Evolutionary conservation across 1,284 basidiomycete genomes (phyloP).

Genomic region (Cryptococcus floricola): DNA sequence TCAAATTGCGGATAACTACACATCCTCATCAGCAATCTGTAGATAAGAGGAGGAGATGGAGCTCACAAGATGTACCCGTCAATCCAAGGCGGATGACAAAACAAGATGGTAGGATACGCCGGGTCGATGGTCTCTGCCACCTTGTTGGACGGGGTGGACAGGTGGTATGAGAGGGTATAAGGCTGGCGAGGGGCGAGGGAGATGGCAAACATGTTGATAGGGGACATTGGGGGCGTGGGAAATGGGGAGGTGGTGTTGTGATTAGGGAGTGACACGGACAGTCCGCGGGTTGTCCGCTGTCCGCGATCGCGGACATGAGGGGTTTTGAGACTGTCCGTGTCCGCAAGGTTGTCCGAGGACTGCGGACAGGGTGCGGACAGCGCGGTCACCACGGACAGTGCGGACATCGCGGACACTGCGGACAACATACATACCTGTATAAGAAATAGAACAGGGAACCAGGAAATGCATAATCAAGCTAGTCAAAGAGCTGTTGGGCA

Average conservation of each 20-base stretch:
- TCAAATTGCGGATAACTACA: conserved; percentile 33
- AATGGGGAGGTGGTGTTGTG: not conserved
- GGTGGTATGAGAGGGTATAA: conserved; percentile 7
- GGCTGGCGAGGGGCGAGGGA: not conserved
- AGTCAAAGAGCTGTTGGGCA: no score
- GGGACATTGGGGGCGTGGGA: not conserved
- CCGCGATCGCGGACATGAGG: no score
- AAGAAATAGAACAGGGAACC: no score
- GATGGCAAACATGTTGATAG: not conserved
- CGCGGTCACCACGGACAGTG: no score
- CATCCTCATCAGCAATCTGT: not conserved
- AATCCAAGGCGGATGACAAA: conserved; percentile 15
- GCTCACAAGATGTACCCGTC: conserved; percentile 22
- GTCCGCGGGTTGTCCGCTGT: no score
- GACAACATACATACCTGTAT: no score
- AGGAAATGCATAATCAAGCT: no score
- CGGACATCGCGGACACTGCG: no score
- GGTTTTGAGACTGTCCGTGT: no score
- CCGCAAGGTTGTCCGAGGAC: no score
- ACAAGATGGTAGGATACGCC: conserved; percentile 11
- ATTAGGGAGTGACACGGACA: no score
- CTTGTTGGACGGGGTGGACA: conserved; percentile 10
- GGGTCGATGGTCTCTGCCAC: conserved; percentile 10
- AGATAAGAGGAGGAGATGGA: not conserved
- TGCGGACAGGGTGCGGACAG: no score